Base-by-base conservation (phyloP, 495 filamentous ascomycete genomes). In the Monascus purpureus region DNA sequence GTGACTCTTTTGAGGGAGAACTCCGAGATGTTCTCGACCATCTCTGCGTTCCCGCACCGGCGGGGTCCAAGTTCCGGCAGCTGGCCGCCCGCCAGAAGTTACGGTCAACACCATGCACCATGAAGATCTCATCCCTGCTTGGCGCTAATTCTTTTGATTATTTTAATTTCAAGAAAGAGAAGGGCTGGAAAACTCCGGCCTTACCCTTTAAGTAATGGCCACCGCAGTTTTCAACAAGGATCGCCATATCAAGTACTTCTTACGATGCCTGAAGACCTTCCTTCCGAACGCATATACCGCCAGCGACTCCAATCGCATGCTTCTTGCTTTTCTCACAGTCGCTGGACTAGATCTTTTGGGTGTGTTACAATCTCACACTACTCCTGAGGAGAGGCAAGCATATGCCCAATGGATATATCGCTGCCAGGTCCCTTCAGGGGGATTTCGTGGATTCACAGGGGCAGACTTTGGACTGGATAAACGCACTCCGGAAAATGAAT, bases 211-310 rank as follows among this genome's bases (percentile, higher is more conserved):
- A n/a, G n/a, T n/a, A n/a, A 64, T 64, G 58, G 31, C 51, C 18
- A 51, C 44, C 32, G 39, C 68, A 25, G 45, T 50, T 16, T 71
- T 90, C 48, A 69, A 84, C 49, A 74, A 71, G 31, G 65, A 72
- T 16, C 72, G 67, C 28, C 90, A 97, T 53, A 63, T 88, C 47
- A 83, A 78, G 48, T 97, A 94, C 67, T 96, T 88, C 78, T 72
- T 83, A 38, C 76, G 86, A 49, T 93, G 86, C 42, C 69, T 88
- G 26, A 83, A 79, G 44, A 77, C 84, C 22, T 66, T 75, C 29
- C 74, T 97, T 3, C 90, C 90, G 1, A 63, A 68, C 32, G 65
- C 72, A 38, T 96, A 96, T 63, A 84, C 75, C 25, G 67, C 72
- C 46, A 88, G 77, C 50, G 90, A 97, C 55, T 80, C 80, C 32